These are phyloP conservation scores for Xylaria sp. DNA, from an alignment of 2,329 filamentous ascomycete genomes.

Conservation along the genomic window DNA sequence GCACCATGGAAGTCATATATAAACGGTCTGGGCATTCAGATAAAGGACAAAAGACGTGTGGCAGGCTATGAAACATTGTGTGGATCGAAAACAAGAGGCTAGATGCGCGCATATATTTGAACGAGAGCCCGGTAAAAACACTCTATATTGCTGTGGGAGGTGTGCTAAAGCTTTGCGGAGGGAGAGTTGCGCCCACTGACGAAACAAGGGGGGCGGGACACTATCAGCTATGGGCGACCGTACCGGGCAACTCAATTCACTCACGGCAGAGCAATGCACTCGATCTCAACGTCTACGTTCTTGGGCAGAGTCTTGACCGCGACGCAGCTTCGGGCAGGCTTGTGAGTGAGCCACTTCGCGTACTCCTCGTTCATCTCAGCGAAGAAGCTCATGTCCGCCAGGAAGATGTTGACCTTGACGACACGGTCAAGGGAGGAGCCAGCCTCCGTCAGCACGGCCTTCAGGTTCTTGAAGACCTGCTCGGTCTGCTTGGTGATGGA, in stretches of 20 bases:
- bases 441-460: constrained; percentile 75
- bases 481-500: constrained; percentile 59
- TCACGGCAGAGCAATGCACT: constrained; percentile 68
- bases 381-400: constrained; percentile 88
- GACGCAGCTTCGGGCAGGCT: constrained; percentile 84
- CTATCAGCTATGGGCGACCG: not conserved
- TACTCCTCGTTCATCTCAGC: constrained; percentile 81
- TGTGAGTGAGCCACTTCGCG: constrained; percentile 75
- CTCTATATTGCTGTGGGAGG: not conserved
- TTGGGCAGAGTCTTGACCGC: constrained; percentile 85
- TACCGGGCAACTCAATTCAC: not conserved
- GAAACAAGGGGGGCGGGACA: not conserved
- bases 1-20: too few species aligned
- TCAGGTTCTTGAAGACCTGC: constrained; percentile 68
- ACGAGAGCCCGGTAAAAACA: not conserved
- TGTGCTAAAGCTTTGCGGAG: not conserved
- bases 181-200: not conserved
- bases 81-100: not conserved
- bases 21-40: too few species aligned
- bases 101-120: not conserved
- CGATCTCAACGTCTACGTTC: constrained; percentile 82
- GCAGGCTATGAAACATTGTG: not conserved
- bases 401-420: constrained; percentile 88
- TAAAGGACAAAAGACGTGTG: not conserved
- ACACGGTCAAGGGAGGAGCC: constrained; percentile 73